phyloP scores from a whole-genome alignment of 2,329 filamentous ascomycete species.

The Zelopaecilomyces penicillatus region DNA sequence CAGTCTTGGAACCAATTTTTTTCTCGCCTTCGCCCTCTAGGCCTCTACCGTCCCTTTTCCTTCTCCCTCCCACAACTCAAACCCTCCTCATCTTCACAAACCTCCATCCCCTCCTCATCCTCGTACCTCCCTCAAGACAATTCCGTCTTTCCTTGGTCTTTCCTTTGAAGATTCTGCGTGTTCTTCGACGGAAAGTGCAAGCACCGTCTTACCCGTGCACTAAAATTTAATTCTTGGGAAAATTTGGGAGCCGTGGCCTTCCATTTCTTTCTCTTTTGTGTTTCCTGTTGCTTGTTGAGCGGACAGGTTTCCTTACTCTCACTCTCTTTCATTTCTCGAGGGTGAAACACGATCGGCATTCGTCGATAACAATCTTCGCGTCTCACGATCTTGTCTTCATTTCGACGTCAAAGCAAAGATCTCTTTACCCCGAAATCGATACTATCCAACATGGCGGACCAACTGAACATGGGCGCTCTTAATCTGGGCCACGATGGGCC shows the following conservation, averaged over 20 bases:
- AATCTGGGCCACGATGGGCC: constrained; percentile 45
- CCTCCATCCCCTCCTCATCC: constrained; percentile 19
- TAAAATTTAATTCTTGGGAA: constrained; percentile 18
- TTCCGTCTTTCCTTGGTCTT: constrained; percentile 34
- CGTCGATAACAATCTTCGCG: constrained; percentile 6
- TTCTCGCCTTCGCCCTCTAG: constrained; percentile 13
- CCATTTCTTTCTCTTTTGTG: constrained; percentile 21
- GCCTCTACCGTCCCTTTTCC: constrained; percentile 16
- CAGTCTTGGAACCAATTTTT: constrained; percentile 9
- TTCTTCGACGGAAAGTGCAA: constrained; percentile 33
- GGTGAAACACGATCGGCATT: constrained; percentile 16
- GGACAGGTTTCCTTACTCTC: constrained; percentile 19
- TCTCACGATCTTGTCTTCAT: neutral
- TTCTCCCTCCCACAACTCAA: constrained; percentile 24
- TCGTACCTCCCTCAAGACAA: constrained; percentile 20
- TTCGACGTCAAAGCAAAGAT: constrained; percentile 1
- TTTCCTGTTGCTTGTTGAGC: constrained; percentile 22
- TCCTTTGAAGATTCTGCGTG: constrained; percentile 39
- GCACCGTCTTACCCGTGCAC: constrained; percentile 23
- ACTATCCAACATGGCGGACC: constrained; percentile 61
- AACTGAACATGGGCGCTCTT: constrained; percentile 74
- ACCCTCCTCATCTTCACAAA: constrained; percentile 18
- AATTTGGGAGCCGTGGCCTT: constrained; percentile 18
- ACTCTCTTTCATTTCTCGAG: constrained; percentile 23
- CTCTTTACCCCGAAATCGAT: constrained; percentile 15